Evolutionary conservation across 2,329 filamentous ascomycete species (phyloP), one percentile per base, ranked within the genome.

Genomic region (Alternaria hordeiaustralica): DNA sequence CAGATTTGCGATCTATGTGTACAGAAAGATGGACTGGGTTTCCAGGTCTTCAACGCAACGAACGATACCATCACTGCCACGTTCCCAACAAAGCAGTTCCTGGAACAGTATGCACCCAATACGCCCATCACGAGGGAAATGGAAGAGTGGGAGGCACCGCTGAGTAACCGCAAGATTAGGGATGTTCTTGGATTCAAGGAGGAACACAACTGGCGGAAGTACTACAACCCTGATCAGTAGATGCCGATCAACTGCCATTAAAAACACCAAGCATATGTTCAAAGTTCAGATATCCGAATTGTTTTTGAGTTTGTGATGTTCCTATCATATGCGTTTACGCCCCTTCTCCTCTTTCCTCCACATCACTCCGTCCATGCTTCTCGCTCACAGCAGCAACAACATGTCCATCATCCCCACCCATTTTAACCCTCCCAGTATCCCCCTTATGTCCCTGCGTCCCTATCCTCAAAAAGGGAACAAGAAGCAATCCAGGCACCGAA

Each of bases 1-100:
- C 86, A 87, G 75, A 89, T 90, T 60, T 89, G 86, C 71, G 80
- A 89, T 65, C 70, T 86, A 9, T 84, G 81, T 18, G 81, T 89
- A 5, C 67, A 83, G 63, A 86, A 84, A 67, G 82, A 83, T 70
- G 87, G 86, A 0, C 70, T 90, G 10, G 88, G 88, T 0, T 90
- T 88, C 68, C 87, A 90, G 71, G 79, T 89, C 0, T 90, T 90
- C 76, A 90, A 90, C 71, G 88, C 87, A 2, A 88, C 87, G 0
- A 90, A 90, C 70, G 84, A 88, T 69, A 86, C 82, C 3, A 89
- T 89, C 53, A 90, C 87, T 0, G 85, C 85, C 4, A 82, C 80
- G 9, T 75, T 81, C 21, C 84, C 85, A 1, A 88, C 87, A 0
- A 79, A 78, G 46, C 81, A 86, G 60, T 87, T 89, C 61, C 69